Conservation (phyloP, 2,329 filamentous ascomycete species). For the Dactylellina sp. region DNA sequence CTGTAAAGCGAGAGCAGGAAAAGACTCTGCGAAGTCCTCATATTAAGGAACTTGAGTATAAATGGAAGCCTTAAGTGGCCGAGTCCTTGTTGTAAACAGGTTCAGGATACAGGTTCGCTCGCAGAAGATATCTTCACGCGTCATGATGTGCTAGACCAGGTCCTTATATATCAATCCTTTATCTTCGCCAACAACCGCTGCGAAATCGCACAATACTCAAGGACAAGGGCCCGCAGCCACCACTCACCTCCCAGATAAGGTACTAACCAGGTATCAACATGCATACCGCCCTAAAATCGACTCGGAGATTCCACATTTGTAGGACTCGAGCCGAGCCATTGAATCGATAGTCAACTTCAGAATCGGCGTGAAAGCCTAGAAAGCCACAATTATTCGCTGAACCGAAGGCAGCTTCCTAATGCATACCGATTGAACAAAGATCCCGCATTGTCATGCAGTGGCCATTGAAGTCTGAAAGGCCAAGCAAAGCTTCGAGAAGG, state of each 20-base stretch:
- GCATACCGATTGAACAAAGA: slow-evolving; percentile 1
- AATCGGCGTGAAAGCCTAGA: background rate
- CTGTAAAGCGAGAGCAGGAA: slow-evolving; percentile 1
- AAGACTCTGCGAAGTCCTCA: slow-evolving; percentile 7
- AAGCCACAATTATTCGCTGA: background rate
- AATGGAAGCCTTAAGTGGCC: background rate
- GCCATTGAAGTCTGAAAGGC: background rate
- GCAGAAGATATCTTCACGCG: background rate
- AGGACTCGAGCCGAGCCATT: slow-evolving; percentile 37
- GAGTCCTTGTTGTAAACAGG: background rate
- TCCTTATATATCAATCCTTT: slow-evolving; percentile 2
- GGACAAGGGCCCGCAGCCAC: background rate
- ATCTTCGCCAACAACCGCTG: background rate
- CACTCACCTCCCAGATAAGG: slow-evolving; percentile 17
- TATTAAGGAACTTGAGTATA: background rate
- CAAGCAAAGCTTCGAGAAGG: slow-evolving; percentile 1
- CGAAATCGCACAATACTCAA: background rate
- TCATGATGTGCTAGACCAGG: background rate
- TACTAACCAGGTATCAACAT: background rate
- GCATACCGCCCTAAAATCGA: background rate
- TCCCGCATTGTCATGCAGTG: background rate
- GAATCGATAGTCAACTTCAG: background rate
- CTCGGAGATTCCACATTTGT: slow-evolving; percentile 21
- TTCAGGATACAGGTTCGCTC: background rate
- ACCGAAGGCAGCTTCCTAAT: slow-evolving; percentile 16